phyloP scores from a whole-genome alignment of 2,329 filamentous ascomycete genomes.

The Claviceps sp. region DNA sequence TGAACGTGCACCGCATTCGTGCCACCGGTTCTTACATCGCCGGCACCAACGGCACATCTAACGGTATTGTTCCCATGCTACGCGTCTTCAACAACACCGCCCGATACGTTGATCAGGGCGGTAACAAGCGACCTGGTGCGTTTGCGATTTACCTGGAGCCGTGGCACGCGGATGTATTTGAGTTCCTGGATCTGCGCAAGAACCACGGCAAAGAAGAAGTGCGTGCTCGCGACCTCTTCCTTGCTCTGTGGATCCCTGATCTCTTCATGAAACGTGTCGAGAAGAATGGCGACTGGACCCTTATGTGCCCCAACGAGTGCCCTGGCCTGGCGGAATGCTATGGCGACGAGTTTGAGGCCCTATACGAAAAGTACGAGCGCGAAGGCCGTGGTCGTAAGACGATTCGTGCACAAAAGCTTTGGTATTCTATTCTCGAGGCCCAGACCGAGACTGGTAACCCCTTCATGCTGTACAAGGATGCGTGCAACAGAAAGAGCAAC shows the following conservation, averaged over 20 bases:
- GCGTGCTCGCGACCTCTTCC: conserved; percentile 92
- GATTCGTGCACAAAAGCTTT: conserved; percentile 95
- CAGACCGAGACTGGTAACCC: conserved; percentile 98
- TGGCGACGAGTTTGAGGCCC: conserved; percentile 88
- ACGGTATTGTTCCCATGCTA: conserved; percentile 94
- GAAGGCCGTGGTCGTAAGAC: conserved; percentile 81
- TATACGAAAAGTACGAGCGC: conserved; percentile 86
- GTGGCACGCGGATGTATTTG: conserved; percentile 95
- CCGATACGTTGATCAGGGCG: conserved; percentile 95
- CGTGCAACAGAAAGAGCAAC: conserved; percentile 98
- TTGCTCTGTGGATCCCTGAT: conserved; percentile 95
- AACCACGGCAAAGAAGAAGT: conserved; percentile 99
- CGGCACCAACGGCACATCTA: conserved; percentile 95
- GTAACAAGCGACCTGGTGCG: conserved; percentile 96
- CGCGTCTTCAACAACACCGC: conserved; percentile 99
- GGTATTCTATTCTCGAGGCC: conserved; percentile 96
- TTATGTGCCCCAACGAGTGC: conserved; percentile 97
- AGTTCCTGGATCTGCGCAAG: conserved; percentile 95
- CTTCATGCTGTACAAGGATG: conserved; percentile 99
- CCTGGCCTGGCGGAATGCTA: conserved; percentile 92
- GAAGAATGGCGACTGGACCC: conserved; percentile 89
- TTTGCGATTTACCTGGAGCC: conserved; percentile 99
- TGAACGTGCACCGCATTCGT: conserved; percentile 93
- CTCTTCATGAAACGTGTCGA: conserved; percentile 99
- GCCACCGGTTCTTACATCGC: conserved; percentile 96